Evolutionary conservation across 352 stramenopile genomes (phyloP).

Genomic region (Globisporangium ultimum): DNA sequence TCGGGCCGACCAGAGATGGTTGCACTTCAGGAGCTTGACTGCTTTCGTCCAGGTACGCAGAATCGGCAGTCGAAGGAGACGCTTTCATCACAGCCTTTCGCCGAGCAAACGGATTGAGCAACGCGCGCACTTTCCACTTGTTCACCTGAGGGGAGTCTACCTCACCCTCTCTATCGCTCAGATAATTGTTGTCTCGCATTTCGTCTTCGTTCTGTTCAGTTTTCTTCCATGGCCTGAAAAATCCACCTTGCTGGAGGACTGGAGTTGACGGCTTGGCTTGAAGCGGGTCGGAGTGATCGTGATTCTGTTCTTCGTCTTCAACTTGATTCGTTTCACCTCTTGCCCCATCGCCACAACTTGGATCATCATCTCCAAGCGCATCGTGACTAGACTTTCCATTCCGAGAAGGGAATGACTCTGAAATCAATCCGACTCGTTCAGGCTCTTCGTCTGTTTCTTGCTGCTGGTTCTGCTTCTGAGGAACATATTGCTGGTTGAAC

Average conservation of each 20-base stretch:
- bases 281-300: slow-evolving; percentile 22
- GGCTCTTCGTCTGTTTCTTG: slow-evolving; percentile 14
- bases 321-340: slow-evolving; percentile 7
- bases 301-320: slow-evolving; percentile 11
- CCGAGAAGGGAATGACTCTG: too few relatives aligned
- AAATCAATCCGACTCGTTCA: background rate
- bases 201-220: slow-evolving; percentile 10
- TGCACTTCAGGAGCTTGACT: too few relatives aligned
- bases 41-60: too few relatives aligned
- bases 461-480: slow-evolving; percentile 24
- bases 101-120: slow-evolving; percentile 72
- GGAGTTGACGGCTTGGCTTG: slow-evolving; percentile 11
- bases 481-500: slow-evolving; percentile 1
- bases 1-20: background rate
- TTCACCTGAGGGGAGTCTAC: slow-evolving; percentile 22
- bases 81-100: slow-evolving; percentile 14
- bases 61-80: too few relatives aligned
- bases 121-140: slow-evolving; percentile 71
- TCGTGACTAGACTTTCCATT: background rate
- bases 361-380: background rate
- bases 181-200: slow-evolving; percentile 15
- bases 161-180: slow-evolving; percentile 7
- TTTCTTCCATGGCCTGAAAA: slow-evolving; percentile 62
- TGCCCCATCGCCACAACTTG: too few relatives aligned
- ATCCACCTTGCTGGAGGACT: slow-evolving; percentile 24